These are phyloP conservation scores for Phytophthora quininea DNA, from an alignment of 352 stramenopile genomes.

Conservation along the genomic window DNA sequence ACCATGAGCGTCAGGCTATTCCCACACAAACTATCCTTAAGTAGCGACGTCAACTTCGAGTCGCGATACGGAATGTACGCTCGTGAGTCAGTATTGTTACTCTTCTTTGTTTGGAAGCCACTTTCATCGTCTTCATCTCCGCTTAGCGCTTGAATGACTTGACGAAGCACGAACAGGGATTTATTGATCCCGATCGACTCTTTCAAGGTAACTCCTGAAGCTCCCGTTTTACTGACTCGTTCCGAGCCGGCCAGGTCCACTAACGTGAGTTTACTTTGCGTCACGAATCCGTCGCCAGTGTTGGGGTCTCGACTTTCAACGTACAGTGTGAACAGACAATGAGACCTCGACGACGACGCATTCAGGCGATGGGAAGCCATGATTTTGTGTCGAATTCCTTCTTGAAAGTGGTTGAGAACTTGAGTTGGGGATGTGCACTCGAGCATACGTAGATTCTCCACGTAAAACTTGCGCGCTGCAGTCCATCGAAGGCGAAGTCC, in stretches of 20 bases:
- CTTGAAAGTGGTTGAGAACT: conserved; percentile 55
- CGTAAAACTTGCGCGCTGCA: conserved; percentile 58
- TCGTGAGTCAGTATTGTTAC: not conserved
- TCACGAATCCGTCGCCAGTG: conserved; percentile 25
- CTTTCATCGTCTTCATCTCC: conserved; percentile 20
- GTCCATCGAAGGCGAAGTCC: conserved; percentile 57
- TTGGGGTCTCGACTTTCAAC: conserved; percentile 40
- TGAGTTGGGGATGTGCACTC: conserved; percentile 50
- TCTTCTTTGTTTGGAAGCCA: conserved; percentile 8
- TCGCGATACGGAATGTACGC: conserved; percentile 63
- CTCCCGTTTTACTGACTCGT: conserved; percentile 81
- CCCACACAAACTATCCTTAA: conserved; percentile 66
- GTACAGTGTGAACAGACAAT: conserved; percentile 79
- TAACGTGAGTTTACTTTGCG: conserved; percentile 88
- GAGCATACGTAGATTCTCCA: conserved; percentile 55
- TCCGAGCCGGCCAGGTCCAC: conserved; percentile 91
- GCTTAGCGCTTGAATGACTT: conserved; percentile 86
- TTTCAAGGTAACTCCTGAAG: conserved; percentile 40
- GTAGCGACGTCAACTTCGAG: conserved; percentile 67
- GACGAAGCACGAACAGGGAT: conserved; percentile 75
- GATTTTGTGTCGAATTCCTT: conserved; percentile 65
- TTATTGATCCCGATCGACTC: conserved; percentile 58
- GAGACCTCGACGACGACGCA: conserved; percentile 66
- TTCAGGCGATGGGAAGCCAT: conserved; percentile 78
- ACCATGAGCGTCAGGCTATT: conserved; percentile 77